phyloP scores from a whole-genome alignment of 768 basidiomycete genomes.

The Hygrophorus pudorinus region DNA sequence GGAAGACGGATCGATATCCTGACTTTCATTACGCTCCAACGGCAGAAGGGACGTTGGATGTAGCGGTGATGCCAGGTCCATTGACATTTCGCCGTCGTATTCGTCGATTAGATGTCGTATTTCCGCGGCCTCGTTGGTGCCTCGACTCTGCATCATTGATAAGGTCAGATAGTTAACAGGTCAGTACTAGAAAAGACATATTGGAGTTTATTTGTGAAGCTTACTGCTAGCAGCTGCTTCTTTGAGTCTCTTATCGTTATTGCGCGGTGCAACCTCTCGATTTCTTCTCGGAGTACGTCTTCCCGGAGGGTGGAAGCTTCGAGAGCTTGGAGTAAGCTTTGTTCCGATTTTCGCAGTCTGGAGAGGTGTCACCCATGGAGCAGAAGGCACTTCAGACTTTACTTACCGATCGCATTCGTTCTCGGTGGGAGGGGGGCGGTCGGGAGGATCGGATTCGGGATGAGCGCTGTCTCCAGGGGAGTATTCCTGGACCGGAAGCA shows the following conservation, averaged over 20 bases:
- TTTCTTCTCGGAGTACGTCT: conserved; percentile 22
- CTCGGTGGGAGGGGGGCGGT: conserved; percentile 18
- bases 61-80: conserved; percentile 47
- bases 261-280: conserved; percentile 9
- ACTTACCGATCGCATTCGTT: conserved; percentile 25
- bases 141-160: conserved; percentile 6
- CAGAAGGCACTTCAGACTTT: not conserved
- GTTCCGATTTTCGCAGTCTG: conserved; percentile 21
- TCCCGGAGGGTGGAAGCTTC: conserved; percentile 22
- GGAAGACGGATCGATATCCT: conserved; percentile 10
- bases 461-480: no score
- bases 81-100: conserved; percentile 30
- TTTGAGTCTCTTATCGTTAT: not conserved
- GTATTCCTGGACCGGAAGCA: no score
- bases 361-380: not conserved
- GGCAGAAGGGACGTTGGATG: conserved; percentile 22
- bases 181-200: no score
- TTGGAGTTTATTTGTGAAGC: no score
- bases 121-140: not conserved
- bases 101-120: conserved; percentile 18
- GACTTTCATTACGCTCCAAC: not conserved
- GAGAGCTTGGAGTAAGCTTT: conserved; percentile 23
- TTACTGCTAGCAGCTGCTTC: not conserved
- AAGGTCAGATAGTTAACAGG: not conserved
- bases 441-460: conserved; percentile 5